A percentile compares a stretch with the other conserved stretches of the same genome.
Conservation (phyloP, 805 yeast genomes). For the Saccharomycodes ludwigii region DNA sequence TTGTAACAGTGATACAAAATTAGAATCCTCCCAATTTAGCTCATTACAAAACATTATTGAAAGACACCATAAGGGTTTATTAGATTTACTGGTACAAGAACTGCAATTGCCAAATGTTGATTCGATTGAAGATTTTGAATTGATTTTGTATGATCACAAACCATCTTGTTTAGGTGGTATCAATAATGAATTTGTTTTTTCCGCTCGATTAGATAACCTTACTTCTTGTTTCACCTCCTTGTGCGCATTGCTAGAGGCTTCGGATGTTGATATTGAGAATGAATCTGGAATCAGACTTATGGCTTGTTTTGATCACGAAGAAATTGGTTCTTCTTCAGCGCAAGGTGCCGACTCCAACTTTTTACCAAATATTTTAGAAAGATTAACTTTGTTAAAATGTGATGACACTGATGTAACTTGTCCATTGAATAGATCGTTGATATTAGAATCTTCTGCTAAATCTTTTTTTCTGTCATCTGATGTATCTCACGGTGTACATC, state of each 20-base stretch:
- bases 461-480: conserved; percentile 88
- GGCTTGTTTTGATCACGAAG: conserved; percentile 91
- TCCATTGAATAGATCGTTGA: conserved; percentile 24
- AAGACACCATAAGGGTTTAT: conserved; percentile 67
- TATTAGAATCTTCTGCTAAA: conserved; percentile 50
- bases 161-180: conserved; percentile 77
- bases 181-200: conserved; percentile 79
- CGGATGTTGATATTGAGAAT: conserved; percentile 27
- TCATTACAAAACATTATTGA: conserved; percentile 51
- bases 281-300: conserved; percentile 58
- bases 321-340: conserved; percentile 84
- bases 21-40: conserved; percentile 44
- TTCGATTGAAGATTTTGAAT: conserved; percentile 81
- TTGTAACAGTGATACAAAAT: conserved; percentile 32
- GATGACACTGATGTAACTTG: conserved; percentile 24
- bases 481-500: conserved; percentile 96
- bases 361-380: conserved; percentile 61
- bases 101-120: conserved; percentile 33
- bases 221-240: conserved; percentile 77
- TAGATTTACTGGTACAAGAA: conserved; percentile 58
- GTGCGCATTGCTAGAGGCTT: conserved; percentile 51
- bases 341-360: conserved; percentile 96
- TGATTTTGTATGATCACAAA: conserved; percentile 76
- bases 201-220: conserved; percentile 85
- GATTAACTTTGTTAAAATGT: conserved; percentile 42